A percentile compares a stretch with the other conserved stretches of the same genome.
These are phyloP conservation scores for Colletotrichum graminicola DNA, from an alignment of 2,329 filamentous ascomycete genomes.

Conservation along the genomic window DNA sequence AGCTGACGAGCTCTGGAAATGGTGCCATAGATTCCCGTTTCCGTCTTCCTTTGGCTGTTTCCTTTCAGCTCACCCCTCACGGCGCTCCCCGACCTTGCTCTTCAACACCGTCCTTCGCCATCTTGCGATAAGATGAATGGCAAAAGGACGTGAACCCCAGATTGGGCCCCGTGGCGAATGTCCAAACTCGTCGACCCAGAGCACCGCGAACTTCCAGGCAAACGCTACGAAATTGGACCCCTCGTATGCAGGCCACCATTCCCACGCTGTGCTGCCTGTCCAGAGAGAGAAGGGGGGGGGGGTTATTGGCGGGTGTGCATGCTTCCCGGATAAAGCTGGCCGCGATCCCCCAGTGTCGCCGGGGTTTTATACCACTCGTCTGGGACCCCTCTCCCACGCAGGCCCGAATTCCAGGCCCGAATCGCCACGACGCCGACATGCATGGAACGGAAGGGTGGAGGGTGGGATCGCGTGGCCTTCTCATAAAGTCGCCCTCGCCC, in stretches of 20 bases:
- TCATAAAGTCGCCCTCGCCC: conserved; percentile 5
- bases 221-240: conserved; percentile 2
- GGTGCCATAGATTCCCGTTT: conserved; percentile 2
- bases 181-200: neutral
- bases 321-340: neutral
- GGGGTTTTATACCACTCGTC: neutral
- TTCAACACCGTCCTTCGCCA: neutral
- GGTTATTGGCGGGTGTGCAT: neutral
- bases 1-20: neutral
- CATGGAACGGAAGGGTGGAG: neutral
- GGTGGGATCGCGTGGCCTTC: conserved; percentile 2
- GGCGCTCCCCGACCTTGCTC: neutral
- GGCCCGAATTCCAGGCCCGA: conserved; percentile 5
- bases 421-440: conserved; percentile 7
- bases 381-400: neutral
- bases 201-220: neutral
- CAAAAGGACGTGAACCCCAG: neutral
- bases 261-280: neutral
- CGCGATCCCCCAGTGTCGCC: neutral
- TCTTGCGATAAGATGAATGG: neutral
- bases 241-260: neutral
- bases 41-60: neutral
- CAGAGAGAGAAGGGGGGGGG: no score
- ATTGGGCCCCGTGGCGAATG: neutral
- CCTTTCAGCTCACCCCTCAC: neutral